Evolutionary conservation across 2,329 filamentous ascomycete genomes (phyloP).

Genomic region (Westerdykella sp.): DNA sequence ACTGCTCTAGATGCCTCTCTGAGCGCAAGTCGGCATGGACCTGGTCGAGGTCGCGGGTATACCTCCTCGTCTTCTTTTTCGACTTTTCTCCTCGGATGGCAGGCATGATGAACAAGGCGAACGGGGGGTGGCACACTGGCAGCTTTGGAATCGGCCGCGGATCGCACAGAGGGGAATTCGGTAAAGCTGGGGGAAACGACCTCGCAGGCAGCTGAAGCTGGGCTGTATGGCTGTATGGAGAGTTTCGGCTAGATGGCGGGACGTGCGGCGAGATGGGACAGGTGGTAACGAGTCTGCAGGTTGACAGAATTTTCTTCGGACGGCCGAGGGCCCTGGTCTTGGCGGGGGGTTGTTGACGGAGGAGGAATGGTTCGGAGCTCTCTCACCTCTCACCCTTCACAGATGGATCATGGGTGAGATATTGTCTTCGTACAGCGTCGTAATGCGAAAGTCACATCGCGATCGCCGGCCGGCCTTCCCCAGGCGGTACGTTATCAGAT

Average conservation of each 20-base stretch:
- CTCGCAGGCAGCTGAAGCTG: no score
- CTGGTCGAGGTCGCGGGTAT: slow-evolving; percentile 80
- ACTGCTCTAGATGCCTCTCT: slow-evolving; percentile 71
- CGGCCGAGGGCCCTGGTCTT: slow-evolving; percentile 5
- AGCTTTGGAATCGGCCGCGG: slow-evolving; percentile 11
- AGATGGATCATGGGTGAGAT: no score
- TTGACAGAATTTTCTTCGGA: slow-evolving; percentile 16
- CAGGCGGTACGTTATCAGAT: no score
- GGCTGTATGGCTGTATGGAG: slow-evolving; percentile 6
- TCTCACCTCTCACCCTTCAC: no score
- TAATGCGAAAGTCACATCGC: background rate
- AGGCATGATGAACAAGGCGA: slow-evolving; percentile 35
- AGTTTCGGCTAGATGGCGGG: slow-evolving; percentile 17
- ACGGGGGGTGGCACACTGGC: background rate
- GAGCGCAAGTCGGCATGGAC: slow-evolving; percentile 75
- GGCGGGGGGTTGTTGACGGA: slow-evolving; percentile 2
- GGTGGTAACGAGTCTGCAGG: slow-evolving; percentile 21
- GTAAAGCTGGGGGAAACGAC: slow-evolving; percentile 6
- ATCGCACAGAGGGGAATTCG: slow-evolving; percentile 4
- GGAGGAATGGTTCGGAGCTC: no score
- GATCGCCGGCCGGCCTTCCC: background rate
- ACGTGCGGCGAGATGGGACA: slow-evolving; percentile 14
- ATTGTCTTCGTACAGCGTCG: no score
- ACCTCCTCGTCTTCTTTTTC: slow-evolving; percentile 44
- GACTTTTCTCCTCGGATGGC: slow-evolving; percentile 46